phyloP scores from a whole-genome alignment of 495 filamentous ascomycete species.

The Choiromyces venosus region DNA sequence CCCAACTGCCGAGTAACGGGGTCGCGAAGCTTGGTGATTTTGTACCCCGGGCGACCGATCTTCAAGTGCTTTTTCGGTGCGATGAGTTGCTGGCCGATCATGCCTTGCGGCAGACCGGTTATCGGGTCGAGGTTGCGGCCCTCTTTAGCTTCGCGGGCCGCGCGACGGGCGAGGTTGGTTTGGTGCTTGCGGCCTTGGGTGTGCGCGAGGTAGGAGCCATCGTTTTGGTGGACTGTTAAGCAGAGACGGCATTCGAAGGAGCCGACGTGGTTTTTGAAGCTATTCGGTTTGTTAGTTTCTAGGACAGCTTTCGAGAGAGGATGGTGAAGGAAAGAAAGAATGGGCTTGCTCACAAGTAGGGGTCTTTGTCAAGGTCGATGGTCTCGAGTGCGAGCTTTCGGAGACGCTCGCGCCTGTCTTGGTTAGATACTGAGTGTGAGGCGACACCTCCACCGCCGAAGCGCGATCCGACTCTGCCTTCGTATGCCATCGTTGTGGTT shows the following conservation, averaged over 20 bases:
- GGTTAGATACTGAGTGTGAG: conserved; percentile 86
- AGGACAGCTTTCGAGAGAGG: background rate
- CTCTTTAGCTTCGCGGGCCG: conserved; percentile 88
- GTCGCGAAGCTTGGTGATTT: conserved; percentile 93
- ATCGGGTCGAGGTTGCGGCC: conserved; percentile 68
- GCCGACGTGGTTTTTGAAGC: conserved; percentile 98
- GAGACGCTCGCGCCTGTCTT: conserved; percentile 92
- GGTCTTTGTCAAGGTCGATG: conserved; percentile 98
- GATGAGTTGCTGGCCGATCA: conserved; percentile 63
- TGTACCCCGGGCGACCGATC: conserved; percentile 95
- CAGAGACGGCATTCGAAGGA: conserved; percentile 98
- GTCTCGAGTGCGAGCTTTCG: conserved; percentile 97
- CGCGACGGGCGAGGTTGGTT: conserved; percentile 95
- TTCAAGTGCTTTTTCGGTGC: conserved; percentile 81
- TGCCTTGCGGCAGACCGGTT: conserved; percentile 68
- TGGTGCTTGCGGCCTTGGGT: conserved; percentile 99
- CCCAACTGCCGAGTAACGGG: conserved; percentile 85
- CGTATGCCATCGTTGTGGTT: conserved; percentile 53
- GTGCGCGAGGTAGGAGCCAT: conserved; percentile 97
- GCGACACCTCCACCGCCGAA: conserved; percentile 97
- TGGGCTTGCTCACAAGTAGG: conserved; percentile 61
- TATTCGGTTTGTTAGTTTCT: conserved; percentile 23
- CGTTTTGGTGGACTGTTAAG: conserved; percentile 98
- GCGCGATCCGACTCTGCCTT: conserved; percentile 96
- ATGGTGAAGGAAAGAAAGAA: background rate